Base-by-base conservation (phyloP, 2,329 filamentous ascomycete genomes). In the Trichoderma sp. region DNA sequence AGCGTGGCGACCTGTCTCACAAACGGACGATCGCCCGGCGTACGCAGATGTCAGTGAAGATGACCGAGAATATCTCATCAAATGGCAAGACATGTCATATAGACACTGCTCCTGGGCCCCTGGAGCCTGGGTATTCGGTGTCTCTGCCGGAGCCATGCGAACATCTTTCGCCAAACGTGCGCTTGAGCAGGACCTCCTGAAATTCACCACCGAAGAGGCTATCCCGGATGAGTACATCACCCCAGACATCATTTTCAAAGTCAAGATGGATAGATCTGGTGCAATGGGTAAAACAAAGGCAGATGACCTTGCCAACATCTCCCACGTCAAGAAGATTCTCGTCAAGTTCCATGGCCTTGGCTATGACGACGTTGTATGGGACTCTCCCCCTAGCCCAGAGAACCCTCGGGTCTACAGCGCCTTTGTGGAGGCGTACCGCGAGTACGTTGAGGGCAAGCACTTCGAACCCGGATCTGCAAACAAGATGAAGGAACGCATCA, bases 341-440 rank as follows among this genome's bases (percentile, higher is more conserved):
- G 90, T 96, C 78, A 99, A 99, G 75, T 98, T 93, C 76, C 92
- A 96, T 76, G 95, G 95, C 14, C 84, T 99, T 7, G 85, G 88
- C 5, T 98, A 99, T 72, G 92, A 97, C 68, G 93, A 97, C 66
- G 86, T 88, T 0, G 93, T 96, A 0, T 97, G 94, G 94, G 93
- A 97, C 71, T 82, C 85, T 2, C 92, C 93, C 0, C 94, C 94
- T 0, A 78, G 81, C 2, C 82, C 85, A 34, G 85, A 91, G 65
- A 85, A 84, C 14, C 77, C 75, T 12, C 85, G 88, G 28, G 82
- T 90, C 45, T 97, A 93, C 86, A 81, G 83, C 3, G 90, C 95
- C 64, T 99, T 96, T 73, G 83, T 88, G 63, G 82, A 84, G 17
- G 94, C 95, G 0, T 99, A 97, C 74, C 85, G 90, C 67, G 93